Conservation (phyloP, 768 basidiomycete species). For the Dacryopinax primogenitus region DNA sequence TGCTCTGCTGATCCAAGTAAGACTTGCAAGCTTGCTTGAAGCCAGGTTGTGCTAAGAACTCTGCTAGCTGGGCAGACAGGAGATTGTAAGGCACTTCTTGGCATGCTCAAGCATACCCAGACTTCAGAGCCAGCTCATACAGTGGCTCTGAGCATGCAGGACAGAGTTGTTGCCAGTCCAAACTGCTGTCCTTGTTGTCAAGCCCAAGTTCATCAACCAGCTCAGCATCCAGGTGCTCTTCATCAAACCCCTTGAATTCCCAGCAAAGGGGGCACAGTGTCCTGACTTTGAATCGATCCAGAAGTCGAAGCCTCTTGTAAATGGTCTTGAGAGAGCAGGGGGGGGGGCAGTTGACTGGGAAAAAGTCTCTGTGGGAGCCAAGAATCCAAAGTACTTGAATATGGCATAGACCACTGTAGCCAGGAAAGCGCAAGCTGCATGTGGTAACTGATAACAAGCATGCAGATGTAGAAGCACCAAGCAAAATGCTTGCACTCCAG, state of each 20-base stretch:
- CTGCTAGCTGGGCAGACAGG: neutral
- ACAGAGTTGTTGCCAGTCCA: neutral
- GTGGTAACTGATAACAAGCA: neutral
- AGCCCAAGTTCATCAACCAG: neutral
- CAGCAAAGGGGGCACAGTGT: neutral
- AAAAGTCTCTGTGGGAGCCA: neutral
- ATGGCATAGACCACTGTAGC: neutral
- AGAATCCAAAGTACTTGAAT: neutral
- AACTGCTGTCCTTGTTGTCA: neutral
- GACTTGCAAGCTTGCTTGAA: conserved; percentile 21
- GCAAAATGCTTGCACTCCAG: neutral
- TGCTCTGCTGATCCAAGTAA: conserved; percentile 12
- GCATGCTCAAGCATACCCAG: neutral
- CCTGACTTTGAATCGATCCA: neutral
- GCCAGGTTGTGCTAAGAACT: conserved; percentile 15
- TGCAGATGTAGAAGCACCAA: neutral
- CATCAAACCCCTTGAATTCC: neutral
- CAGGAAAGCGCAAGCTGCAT: neutral
- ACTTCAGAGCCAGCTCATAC: neutral
- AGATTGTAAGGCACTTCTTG: neutral
- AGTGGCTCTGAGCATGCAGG: neutral
- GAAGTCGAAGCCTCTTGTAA: neutral
- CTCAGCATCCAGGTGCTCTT: neutral
- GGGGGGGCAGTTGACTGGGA: neutral
- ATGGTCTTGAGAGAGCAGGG: neutral